A percentile compares a stretch with the other conserved stretches of the same genome.
Evolutionary conservation across 805 yeast genomes (phyloP).

Genomic region (Helenozyma rhizophorensis): DNA sequence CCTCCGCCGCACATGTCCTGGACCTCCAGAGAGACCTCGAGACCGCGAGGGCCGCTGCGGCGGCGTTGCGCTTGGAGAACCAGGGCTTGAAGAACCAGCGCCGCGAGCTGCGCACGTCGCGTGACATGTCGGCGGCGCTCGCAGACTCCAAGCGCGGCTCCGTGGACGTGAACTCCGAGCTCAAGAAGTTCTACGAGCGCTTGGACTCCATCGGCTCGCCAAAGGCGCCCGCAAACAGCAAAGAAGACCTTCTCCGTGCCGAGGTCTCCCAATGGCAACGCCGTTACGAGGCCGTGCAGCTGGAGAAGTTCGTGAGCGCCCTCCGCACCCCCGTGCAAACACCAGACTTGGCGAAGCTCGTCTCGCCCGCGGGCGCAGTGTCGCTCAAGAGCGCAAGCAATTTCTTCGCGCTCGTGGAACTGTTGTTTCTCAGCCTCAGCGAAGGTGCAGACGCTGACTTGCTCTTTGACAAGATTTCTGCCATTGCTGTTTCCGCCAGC

Average conservation of each 20-base stretch:
- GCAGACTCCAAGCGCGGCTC: background rate
- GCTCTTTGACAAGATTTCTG: constrained; percentile 50
- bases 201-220: constrained; percentile 22
- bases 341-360: constrained; percentile 24
- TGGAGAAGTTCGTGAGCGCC: constrained; percentile 22
- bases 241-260: constrained; percentile 17
- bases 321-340: constrained; percentile 17
- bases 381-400: constrained; percentile 41
- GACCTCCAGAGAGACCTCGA: constrained; percentile 21
- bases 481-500: constrained; percentile 44
- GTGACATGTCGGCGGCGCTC: background rate
- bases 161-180: constrained; percentile 14
- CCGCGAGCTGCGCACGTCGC: constrained; percentile 3
- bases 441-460: constrained; percentile 28
- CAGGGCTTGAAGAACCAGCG: constrained; percentile 29
- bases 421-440: constrained; percentile 34
- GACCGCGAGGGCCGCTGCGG: constrained; percentile 24
- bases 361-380: constrained; percentile 42
- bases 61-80: constrained; percentile 35
- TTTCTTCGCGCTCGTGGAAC: constrained; percentile 47
- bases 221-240: constrained; percentile 4
- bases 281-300: constrained; percentile 46
- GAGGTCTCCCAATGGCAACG: constrained; percentile 47
- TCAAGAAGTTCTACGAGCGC: constrained; percentile 24
- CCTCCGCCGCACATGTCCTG: constrained; percentile 4